Evolutionary conservation across 1,139 yeast genomes (phyloP).

Genomic region (Barnettozyma hawaiiensis): DNA sequence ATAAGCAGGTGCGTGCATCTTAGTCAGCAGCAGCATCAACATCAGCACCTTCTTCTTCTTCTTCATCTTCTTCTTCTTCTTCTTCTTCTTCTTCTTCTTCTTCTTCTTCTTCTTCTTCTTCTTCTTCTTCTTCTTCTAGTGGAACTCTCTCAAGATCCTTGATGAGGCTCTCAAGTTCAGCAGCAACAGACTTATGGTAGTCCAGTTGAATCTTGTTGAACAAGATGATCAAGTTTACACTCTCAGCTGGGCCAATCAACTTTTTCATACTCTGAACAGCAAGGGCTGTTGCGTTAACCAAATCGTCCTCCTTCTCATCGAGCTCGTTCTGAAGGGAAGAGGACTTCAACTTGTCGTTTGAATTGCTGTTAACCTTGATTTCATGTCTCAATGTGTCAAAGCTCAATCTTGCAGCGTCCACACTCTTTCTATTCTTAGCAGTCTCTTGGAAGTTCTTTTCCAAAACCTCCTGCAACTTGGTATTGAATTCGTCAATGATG

Average conservation of each 20-base stretch:
- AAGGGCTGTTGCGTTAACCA: constrained; percentile 67
- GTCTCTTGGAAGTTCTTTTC: constrained; percentile 57
- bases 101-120: constrained; percentile 26
- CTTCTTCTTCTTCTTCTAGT: constrained; percentile 36
- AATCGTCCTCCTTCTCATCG: constrained; percentile 68
- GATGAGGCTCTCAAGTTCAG: constrained; percentile 38
- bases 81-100: constrained; percentile 6
- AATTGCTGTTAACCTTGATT: constrained; percentile 35
- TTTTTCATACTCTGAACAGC: constrained; percentile 77
- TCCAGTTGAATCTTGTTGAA: constrained; percentile 64
- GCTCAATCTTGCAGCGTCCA: constrained; percentile 60
- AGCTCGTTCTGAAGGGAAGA: constrained; percentile 29
- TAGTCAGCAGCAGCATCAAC: too few species aligned
- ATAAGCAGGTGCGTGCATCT: too few species aligned
- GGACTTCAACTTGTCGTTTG: too few species aligned
- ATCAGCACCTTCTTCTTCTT: not conserved
- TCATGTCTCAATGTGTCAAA: constrained; percentile 65
- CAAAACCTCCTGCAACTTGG: constrained; percentile 45
- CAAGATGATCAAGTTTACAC: constrained; percentile 54
- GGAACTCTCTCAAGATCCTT: constrained; percentile 35
- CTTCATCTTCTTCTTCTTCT: not conserved
- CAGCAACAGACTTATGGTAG: constrained; percentile 51
- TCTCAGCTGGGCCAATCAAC: constrained; percentile 60
- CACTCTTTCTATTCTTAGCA: constrained; percentile 55
- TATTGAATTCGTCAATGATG: constrained; percentile 52